phyloP scores from a whole-genome alignment of 2,329 filamentous ascomycete species.

The Penicillium vulpinum region DNA sequence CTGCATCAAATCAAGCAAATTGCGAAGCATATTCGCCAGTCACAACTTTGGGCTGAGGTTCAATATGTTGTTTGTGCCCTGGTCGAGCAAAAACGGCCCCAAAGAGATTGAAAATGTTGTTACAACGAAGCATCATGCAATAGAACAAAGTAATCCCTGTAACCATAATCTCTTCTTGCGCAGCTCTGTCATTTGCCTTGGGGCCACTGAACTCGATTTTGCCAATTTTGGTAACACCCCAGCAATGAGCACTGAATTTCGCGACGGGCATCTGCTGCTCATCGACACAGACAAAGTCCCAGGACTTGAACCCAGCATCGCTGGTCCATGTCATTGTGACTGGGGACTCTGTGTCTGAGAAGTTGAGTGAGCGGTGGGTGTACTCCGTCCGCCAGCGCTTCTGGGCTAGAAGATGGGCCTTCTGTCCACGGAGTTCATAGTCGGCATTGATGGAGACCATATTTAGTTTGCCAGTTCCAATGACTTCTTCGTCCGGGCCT shows the following conservation, averaged over 20 bases:
- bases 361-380: conserved; percentile 29
- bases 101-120: conserved; percentile 26
- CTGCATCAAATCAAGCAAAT: background rate
- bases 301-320: conserved; percentile 26
- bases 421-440: conserved; percentile 27
- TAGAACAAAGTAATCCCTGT: conserved; percentile 31
- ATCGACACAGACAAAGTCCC: conserved; percentile 35
- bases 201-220: conserved; percentile 30
- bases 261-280: conserved; percentile 31
- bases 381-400: conserved; percentile 30
- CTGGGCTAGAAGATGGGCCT: conserved; percentile 26
- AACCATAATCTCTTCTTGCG: conserved; percentile 33
- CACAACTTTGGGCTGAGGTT: background rate
- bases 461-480: conserved; percentile 27
- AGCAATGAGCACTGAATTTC: conserved; percentile 26
- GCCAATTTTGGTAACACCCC: conserved; percentile 28
- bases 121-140: conserved; percentile 27
- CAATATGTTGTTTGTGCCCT: conserved; percentile 16
- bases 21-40: background rate
- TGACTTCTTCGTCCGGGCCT: conserved; percentile 8
- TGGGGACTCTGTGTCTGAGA: conserved; percentile 20
- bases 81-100: conserved; percentile 25
- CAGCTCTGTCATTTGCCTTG: conserved; percentile 11
- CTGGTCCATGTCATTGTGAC: conserved; percentile 32
- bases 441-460: conserved; percentile 29